Conservation (phyloP, 106 monocot species). For the Phalaenopsis equestris region DNA sequence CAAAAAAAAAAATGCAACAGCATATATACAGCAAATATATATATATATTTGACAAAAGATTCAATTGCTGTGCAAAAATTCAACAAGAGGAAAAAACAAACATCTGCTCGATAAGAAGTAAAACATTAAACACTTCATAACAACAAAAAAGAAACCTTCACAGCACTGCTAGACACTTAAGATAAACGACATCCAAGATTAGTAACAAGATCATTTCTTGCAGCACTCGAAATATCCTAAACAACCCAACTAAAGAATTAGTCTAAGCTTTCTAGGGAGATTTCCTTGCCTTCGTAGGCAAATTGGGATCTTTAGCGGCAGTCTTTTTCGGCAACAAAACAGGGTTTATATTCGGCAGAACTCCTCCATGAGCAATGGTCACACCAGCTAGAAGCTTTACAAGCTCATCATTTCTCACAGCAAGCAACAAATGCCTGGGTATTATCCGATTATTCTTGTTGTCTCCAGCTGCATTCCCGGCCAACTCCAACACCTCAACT, state of each 20-base stretch:
- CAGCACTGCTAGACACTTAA: no score
- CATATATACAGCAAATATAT: no score
- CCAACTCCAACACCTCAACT: slow-evolving; percentile 22
- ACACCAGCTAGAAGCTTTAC: slow-evolving; percentile 7
- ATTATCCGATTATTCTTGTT: slow-evolving; percentile 8
- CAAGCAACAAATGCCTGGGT: slow-evolving; percentile 1
- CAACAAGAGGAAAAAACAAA: no score
- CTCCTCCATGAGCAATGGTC: not conserved
- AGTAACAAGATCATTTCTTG: not conserved
- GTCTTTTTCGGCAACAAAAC: slow-evolving; percentile 6
- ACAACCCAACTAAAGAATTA: not conserved
- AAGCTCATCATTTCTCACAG: not conserved
- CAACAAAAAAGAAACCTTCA: no score
- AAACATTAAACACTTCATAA: no score
- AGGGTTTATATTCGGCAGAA: slow-evolving; percentile 9
- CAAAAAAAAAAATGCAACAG: not conserved
- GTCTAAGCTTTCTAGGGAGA: not conserved
- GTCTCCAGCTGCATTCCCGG: slow-evolving; percentile 1
- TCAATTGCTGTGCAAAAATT: no score
- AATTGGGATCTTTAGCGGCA: not conserved
- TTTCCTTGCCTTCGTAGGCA: not conserved
- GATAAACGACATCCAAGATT: no score
- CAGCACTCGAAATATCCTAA: not conserved
- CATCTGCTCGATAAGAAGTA: no score
- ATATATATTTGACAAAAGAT: no score